These are phyloP conservation scores for Colletotrichum sp. DNA, from an alignment of 2,329 filamentous ascomycete genomes.

Conservation along the genomic window DNA sequence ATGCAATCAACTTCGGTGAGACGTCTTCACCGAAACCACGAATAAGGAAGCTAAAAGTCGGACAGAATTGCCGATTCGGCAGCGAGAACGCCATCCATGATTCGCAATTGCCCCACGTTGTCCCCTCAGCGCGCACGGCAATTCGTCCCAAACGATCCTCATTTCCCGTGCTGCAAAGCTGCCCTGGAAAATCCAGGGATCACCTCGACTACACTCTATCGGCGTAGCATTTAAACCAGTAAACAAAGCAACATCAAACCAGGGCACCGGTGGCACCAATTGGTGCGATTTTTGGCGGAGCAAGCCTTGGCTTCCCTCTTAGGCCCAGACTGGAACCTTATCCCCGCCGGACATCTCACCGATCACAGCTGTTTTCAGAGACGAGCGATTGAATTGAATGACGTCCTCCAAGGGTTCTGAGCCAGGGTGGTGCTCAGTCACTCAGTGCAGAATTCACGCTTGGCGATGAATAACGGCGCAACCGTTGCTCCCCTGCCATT, in stretches of 20 bases:
- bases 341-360: neutral
- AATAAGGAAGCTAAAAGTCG: neutral
- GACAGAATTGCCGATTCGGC: neutral
- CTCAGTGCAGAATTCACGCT: neutral
- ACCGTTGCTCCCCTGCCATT: neutral
- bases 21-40: neutral
- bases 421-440: neutral
- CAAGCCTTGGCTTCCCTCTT: neutral
- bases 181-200: neutral
- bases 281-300: neutral
- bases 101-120: constrained; percentile 4
- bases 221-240: neutral
- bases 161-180: neutral
- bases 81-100: neutral
- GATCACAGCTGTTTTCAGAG: neutral
- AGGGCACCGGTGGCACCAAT: neutral
- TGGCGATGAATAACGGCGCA: neutral
- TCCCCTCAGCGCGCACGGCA: neutral
- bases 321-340: neutral
- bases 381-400: neutral
- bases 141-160: neutral
- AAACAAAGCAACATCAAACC: neutral
- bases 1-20: neutral
- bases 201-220: neutral
- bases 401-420: neutral